Conservation (phyloP, 2,329 filamentous ascomycete genomes). For the Fusarium ramigenum region DNA sequence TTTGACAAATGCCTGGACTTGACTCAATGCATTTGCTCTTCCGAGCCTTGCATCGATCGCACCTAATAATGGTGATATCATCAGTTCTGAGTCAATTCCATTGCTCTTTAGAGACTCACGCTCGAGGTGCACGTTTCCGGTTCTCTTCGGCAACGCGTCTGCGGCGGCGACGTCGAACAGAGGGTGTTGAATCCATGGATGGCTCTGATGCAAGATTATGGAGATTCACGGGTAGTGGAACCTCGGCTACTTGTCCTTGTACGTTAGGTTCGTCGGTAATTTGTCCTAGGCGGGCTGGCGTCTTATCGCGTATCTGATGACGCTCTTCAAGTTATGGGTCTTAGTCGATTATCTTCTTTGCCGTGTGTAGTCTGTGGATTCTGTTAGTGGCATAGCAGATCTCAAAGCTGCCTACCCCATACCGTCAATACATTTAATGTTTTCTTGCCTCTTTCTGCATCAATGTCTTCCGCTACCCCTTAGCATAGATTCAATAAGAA, state of each 20-base stretch:
- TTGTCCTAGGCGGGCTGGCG: neutral
- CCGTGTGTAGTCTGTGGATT: fast-evolving
- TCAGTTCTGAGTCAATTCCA: fast-evolving
- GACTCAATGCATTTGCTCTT: neutral
- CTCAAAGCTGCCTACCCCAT: neutral
- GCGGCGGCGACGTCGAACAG: neutral
- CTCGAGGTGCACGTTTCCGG: neutral
- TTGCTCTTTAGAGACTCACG: neutral
- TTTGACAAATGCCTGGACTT: neutral
- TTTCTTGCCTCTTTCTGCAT: neutral
- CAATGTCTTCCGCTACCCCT: fast-evolving
- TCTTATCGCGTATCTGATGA: neutral
- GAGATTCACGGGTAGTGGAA: neutral
- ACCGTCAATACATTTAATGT: neutral
- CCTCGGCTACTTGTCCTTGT: neutral
- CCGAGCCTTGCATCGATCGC: neutral
- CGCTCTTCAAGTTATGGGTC: fast-evolving
- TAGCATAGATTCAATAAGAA: fast-evolving
- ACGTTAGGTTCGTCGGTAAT: neutral
- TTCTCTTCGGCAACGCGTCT: slow-evolving; percentile 6
- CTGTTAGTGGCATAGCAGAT: neutral
- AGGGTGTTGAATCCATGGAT: neutral
- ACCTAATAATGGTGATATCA: neutral
- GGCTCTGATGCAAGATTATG: neutral
- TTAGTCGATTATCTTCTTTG: neutral